These are phyloP conservation scores for Penicillium sp. DNA, from an alignment of 2,329 filamentous ascomycete species.

Conservation along the genomic window DNA sequence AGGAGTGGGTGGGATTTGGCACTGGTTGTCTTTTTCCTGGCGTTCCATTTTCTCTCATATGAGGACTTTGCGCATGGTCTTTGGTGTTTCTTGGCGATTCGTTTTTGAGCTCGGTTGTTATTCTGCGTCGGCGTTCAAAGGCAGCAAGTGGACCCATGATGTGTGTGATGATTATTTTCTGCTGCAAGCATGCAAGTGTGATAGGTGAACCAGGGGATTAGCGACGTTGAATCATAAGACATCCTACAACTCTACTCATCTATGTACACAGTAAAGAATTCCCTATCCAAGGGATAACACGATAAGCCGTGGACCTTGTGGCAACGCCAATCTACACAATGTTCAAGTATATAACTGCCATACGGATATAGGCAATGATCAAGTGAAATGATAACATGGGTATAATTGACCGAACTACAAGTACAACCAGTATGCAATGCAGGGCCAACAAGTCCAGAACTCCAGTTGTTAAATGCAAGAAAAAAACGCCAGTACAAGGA, in stretches of 20 bases:
- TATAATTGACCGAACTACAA: constrained; percentile 1
- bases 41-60: neutral
- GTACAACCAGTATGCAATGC: neutral
- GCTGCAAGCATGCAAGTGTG: neutral
- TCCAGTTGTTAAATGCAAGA: constrained; percentile 4
- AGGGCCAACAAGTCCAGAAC: neutral
- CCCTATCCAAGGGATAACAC: neutral
- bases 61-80: neutral
- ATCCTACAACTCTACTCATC: neutral
- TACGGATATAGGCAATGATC: neutral
- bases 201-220: neutral
- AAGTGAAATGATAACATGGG: neutral
- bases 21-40: neutral
- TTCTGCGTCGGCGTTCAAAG: neutral
- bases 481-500: neutral
- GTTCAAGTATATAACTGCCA: neutral
- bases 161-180: too few species aligned
- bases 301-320: neutral
- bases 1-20: neutral
- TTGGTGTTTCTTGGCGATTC: neutral
- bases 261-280: neutral
- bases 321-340: neutral
- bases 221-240: neutral
- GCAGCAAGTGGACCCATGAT: neutral
- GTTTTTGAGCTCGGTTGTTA: neutral